These are phyloP conservation scores for Leccinum variicolor DNA, from an alignment of 768 basidiomycete species.

Conservation along the genomic window DNA sequence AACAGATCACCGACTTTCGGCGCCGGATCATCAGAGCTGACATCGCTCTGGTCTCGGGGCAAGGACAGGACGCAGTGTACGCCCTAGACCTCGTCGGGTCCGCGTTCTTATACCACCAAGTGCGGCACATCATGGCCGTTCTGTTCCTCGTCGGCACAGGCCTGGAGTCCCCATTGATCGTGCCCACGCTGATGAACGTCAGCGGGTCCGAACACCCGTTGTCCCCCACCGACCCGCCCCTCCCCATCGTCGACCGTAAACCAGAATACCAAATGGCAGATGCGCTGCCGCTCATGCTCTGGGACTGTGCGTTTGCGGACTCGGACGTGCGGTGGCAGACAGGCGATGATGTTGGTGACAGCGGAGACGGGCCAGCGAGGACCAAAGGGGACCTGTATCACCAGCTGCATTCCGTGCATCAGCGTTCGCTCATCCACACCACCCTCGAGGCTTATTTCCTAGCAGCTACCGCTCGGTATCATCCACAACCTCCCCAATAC, in stretches of 20 bases:
- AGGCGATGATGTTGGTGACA: constrained; percentile 33
- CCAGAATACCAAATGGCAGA: constrained; percentile 96
- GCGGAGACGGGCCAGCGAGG: constrained; percentile 21
- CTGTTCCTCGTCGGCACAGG: constrained; percentile 85
- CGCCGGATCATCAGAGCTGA: constrained; percentile 67
- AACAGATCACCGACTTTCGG: constrained; percentile 81
- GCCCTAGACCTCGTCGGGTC: constrained; percentile 84
- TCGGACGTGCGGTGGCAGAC: constrained; percentile 72
- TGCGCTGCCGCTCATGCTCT: constrained; percentile 84
- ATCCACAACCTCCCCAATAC: constrained; percentile 38
- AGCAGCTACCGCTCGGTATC: constrained; percentile 49
- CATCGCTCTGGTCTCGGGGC: constrained; percentile 44
- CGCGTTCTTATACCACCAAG: constrained; percentile 95
- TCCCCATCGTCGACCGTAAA: constrained; percentile 61
- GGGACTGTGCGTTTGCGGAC: constrained; percentile 78
- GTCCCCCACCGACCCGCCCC: constrained; percentile 21
- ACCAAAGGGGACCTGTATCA: constrained; percentile 43
- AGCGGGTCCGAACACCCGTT: constrained; percentile 28
- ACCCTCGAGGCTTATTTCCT: constrained; percentile 67
- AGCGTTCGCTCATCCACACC: constrained; percentile 61
- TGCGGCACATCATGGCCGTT: constrained; percentile 89
- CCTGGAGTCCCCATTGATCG: constrained; percentile 68
- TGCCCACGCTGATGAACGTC: constrained; percentile 73
- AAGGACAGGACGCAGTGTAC: constrained; percentile 39
- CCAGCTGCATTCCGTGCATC: constrained; percentile 50